Evolutionary conservation across 257 asterid species (phyloP).

Genomic region (Capsicum baccatum): DNA sequence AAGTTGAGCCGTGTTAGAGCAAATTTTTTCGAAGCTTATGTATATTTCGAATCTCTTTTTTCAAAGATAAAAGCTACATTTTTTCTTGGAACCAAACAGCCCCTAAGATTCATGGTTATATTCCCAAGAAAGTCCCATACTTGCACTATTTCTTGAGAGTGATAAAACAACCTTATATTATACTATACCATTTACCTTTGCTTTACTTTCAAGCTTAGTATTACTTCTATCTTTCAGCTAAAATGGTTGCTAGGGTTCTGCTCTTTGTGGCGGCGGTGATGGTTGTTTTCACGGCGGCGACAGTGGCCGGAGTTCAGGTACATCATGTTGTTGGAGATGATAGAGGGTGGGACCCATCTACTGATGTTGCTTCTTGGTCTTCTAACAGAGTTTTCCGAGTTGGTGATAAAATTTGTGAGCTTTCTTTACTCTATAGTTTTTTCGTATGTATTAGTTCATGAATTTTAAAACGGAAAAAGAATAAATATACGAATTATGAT

Average conservation of each 20-base stretch:
- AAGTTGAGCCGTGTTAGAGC: too few relatives aligned
- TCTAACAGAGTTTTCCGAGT: constrained; percentile 32
- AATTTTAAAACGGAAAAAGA: too few relatives aligned
- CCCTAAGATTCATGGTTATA: background rate
- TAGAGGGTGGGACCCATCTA: constrained; percentile 34
- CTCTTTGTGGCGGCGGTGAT: background rate
- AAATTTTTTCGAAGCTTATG: too few relatives aligned
- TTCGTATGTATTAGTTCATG: background rate
- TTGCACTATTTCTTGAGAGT: background rate
- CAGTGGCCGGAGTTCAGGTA: background rate
- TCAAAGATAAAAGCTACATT: too few relatives aligned
- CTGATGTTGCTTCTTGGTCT: constrained; percentile 28
- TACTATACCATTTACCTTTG: background rate
- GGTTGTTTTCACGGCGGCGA: background rate
- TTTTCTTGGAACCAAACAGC: too few relatives aligned
- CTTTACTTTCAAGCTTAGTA: constrained; percentile 9
- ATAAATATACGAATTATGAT: too few relatives aligned
- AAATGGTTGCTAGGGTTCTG: background rate
- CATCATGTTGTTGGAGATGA: constrained; percentile 41
- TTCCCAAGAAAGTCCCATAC: background rate
- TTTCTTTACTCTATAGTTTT: background rate
- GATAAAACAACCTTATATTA: background rate
- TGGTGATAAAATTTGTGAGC: constrained; percentile 36
- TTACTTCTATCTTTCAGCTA: too few relatives aligned
- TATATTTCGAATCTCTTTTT: too few relatives aligned